Evolutionary conservation across 805 yeast species (phyloP).

Genomic region (Cyberlindnera galapagoensis): DNA sequence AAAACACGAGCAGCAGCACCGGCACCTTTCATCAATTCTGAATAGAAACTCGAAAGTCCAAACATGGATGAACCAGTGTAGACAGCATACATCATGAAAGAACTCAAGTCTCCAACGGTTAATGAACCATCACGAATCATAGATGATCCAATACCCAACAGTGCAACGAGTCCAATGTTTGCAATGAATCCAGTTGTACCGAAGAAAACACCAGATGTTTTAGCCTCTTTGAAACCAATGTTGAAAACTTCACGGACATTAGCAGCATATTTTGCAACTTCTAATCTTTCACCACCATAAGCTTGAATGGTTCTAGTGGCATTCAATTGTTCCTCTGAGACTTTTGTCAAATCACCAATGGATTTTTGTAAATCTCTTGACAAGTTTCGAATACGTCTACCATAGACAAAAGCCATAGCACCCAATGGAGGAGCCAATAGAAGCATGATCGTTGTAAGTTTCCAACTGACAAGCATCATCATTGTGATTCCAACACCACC

Average conservation of each 20-base stretch:
- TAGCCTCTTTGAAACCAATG: slow-evolving; percentile 76
- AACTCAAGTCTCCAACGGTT: slow-evolving; percentile 82
- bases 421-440: slow-evolving; percentile 79
- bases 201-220: slow-evolving; percentile 66
- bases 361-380: slow-evolving; percentile 77
- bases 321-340: slow-evolving; percentile 84
- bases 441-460: slow-evolving; percentile 76
- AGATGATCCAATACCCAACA: slow-evolving; percentile 73
- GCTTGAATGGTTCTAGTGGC: slow-evolving; percentile 86
- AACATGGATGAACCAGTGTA: slow-evolving; percentile 91
- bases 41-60: slow-evolving; percentile 84
- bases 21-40: slow-evolving; percentile 94
- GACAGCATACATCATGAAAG: slow-evolving; percentile 92
- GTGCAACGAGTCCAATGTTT: slow-evolving; percentile 68
- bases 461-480: slow-evolving; percentile 85
- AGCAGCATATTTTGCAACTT: slow-evolving; percentile 65
- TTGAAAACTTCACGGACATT: slow-evolving; percentile 61
- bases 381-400: slow-evolving; percentile 65
- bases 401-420: slow-evolving; percentile 74
- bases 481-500: slow-evolving; percentile 83
- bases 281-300: slow-evolving; percentile 78
- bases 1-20: slow-evolving; percentile 93
- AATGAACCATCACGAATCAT: slow-evolving; percentile 74
- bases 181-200: slow-evolving; percentile 83
- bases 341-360: slow-evolving; percentile 80